Percentiles rank a stretch among this genome's conserved stretches.
These are phyloP conservation scores for Acer campestre DNA, from an alignment of 345 rosid species.

Conservation along the genomic window DNA sequence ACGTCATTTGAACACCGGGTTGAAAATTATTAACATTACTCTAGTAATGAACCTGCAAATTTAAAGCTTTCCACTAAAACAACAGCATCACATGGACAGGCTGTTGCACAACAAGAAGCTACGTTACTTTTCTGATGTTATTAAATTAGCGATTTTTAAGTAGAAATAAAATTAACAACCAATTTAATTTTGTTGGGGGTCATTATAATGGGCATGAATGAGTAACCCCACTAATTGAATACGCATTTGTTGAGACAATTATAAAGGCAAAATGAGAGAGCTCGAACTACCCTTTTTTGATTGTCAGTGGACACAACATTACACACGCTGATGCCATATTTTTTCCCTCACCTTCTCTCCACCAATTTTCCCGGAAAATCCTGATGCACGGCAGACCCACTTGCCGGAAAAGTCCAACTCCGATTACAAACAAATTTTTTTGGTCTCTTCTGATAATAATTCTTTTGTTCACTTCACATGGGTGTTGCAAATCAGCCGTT, in stretches of 20 bases:
- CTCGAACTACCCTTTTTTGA: constrained; percentile 28
- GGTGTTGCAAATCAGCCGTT: constrained; percentile 53
- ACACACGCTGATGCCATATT: constrained; percentile 32
- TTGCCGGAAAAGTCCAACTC: background rate
- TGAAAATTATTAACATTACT: too few relatives aligned
- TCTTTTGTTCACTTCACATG: constrained; percentile 26
- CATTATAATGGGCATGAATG: constrained; percentile 27
- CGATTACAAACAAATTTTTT: constrained; percentile 18
- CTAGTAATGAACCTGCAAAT: too few relatives aligned
- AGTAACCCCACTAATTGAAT: constrained; percentile 30
- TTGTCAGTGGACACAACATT: constrained; percentile 28
- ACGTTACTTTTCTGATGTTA: constrained; percentile 7
- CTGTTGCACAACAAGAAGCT: constrained; percentile 34
- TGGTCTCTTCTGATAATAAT: constrained; percentile 22
- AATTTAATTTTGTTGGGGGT: background rate
- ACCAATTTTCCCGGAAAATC: constrained; percentile 15
- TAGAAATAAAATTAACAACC: constrained; percentile 16
- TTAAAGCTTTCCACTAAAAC: background rate
- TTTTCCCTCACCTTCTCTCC: constrained; percentile 15
- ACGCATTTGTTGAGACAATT: constrained; percentile 23
- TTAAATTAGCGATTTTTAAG: background rate
- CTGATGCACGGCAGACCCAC: constrained; percentile 9
- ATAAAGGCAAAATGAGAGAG: constrained; percentile 34
- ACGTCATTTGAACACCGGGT: too few relatives aligned
- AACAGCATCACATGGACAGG: constrained; percentile 43